These are phyloP conservation scores for Penicillium janthinellum DNA, from an alignment of 2,329 filamentous ascomycete genomes.

Conservation along the genomic window DNA sequence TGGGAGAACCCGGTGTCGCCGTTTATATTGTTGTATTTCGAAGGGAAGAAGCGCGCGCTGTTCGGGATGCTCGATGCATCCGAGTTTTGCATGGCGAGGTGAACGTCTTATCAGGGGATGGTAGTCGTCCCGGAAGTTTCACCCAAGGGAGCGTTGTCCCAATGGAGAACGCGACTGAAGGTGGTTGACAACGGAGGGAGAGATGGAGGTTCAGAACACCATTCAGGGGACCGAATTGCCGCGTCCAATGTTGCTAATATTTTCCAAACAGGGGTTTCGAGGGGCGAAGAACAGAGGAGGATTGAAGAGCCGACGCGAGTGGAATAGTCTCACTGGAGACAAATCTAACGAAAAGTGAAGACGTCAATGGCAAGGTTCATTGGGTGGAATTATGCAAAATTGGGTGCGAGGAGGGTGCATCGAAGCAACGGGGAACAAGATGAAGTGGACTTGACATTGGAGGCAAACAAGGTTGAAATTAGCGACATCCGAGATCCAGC, in stretches of 20 bases:
- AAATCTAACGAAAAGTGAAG: conserved; percentile 30
- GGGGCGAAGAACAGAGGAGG: conserved; percentile 10
- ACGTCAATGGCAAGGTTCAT: conserved; percentile 39
- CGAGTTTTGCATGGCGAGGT: conserved; percentile 83
- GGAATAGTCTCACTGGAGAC: conserved; percentile 31
- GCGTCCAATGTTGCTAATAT: neutral
- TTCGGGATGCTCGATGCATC: conserved; percentile 65
- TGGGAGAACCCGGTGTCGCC: conserved; percentile 85
- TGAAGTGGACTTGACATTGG: neutral
- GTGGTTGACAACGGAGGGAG: conserved; percentile 10
- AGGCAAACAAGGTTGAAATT: neutral
- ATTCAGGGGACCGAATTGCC: conserved; percentile 22
- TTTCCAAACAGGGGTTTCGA: neutral
- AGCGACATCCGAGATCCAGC: neutral
- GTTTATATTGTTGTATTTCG: conserved; percentile 62
- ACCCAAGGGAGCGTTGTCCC: neutral
- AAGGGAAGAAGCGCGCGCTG: conserved; percentile 64
- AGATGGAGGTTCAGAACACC: conserved; percentile 46
- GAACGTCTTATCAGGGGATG: conserved; percentile 8
- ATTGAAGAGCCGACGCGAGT: conserved; percentile 24
- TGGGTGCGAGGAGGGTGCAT: neutral
- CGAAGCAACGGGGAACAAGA: neutral
- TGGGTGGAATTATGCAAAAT: neutral
- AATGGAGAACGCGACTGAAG: neutral
- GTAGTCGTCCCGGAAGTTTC: neutral